phyloP scores from a whole-genome alignment of 768 basidiomycete genomes.

The Ephemerocybe angulata region DNA sequence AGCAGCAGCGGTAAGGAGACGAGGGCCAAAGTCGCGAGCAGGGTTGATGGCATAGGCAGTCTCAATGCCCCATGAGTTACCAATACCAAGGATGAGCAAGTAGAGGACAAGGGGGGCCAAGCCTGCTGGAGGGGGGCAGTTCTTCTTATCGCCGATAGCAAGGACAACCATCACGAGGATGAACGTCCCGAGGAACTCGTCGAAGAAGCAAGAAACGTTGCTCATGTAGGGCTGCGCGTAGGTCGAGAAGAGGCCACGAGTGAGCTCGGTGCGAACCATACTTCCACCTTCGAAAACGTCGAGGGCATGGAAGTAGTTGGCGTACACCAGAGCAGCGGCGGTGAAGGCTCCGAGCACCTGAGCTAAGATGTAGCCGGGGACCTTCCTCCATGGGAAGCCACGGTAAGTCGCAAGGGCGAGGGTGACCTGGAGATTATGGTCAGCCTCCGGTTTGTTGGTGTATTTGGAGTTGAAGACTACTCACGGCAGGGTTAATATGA shows the following conservation, averaged over 20 bases:
- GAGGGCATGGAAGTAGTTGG: conserved; percentile 65
- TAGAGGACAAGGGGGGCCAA: conserved; percentile 55
- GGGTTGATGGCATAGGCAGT: conserved; percentile 47
- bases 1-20: conserved; percentile 63
- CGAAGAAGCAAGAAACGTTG: conserved; percentile 38
- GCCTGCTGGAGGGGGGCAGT: conserved; percentile 45
- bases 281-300: conserved; percentile 56
- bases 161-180: conserved; percentile 54
- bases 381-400: conserved; percentile 78
- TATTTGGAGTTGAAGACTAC: conserved; percentile 11
- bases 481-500: conserved; percentile 72
- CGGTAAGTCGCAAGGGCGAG: conserved; percentile 65
- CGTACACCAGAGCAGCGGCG: conserved; percentile 57
- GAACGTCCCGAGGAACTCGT: conserved; percentile 52
- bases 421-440: conserved; percentile 47
- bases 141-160: conserved; percentile 50
- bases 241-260: conserved; percentile 56
- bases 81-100: conserved; percentile 54
- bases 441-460: background rate
- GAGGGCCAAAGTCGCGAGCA: conserved; percentile 50
- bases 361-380: conserved; percentile 46
- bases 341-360: conserved; percentile 62
- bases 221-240: conserved; percentile 44
- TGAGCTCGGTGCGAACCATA: conserved; percentile 49
- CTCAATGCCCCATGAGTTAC: conserved; percentile 55